Base-by-base conservation (phyloP, 345 rosid species). In the Eucalyptus tenuipes region DNA sequence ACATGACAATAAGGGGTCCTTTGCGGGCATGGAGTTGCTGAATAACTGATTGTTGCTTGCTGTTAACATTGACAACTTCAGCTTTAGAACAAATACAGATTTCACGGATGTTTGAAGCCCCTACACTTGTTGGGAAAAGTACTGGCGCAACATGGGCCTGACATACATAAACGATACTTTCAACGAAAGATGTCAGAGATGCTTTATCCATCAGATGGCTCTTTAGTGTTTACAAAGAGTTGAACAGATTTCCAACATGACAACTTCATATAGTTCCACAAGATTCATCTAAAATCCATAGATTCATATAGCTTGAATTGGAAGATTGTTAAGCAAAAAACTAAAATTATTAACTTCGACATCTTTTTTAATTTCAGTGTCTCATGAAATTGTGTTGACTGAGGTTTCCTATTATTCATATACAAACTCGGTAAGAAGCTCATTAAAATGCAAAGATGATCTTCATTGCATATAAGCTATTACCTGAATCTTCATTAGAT, bases 21-120 rank as follows among this genome's bases (percentile, higher is more conserved):
- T 93, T 97, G 24, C 98, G 96, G 47, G 99, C 99, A 88, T 93
- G 95, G 49, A 97, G 99, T 87, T 96, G 99, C 94, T 96, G 97
- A 89, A 97, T 97, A 86, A 97, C 98, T 8, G 97, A 97, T 87
- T 97, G 98, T 91, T 95, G 98, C 93, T 96, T 95, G 91, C 96
- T 96, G 97, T 89, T 31, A 85, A 50, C 82, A 88, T 33, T 17
- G 24, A 31, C 80, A 68, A 4, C 42, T 33, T 68, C 13, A 68
- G 11, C 3, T 15, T 31, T 64, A 64, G 33, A 64, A 3, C 37
- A 64, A 6, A 64, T 4, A 64, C 17, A 7, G 61, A 64, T 4
- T 64, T 13, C 75, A 61, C 12, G 33, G 66, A 50, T 42, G 86
- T 40, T 40, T 40, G 42, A 40, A 40, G 42, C 42, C 42, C 42